phyloP scores from a whole-genome alignment of 2,329 filamentous ascomycete species.

The Colletotrichum nymphaeae region DNA sequence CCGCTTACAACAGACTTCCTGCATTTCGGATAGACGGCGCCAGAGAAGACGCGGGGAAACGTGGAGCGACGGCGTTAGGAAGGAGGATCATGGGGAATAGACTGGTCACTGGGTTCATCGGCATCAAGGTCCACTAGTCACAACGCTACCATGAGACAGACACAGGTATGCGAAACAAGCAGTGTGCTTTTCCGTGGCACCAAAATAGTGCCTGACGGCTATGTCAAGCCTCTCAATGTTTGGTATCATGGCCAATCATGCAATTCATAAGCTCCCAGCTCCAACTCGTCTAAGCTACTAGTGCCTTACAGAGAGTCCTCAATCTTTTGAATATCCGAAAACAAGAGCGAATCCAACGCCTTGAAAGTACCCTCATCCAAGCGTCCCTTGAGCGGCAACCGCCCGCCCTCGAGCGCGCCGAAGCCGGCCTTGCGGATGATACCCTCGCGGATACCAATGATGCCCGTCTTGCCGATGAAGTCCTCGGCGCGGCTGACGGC shows the following conservation, averaged over 20 bases:
- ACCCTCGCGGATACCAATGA: constrained; percentile 74
- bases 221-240: neutral
- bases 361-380: constrained; percentile 63
- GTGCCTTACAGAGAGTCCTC: constrained; percentile 26
- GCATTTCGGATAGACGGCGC: too few species aligned
- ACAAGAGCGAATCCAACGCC: constrained; percentile 27
- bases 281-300: neutral
- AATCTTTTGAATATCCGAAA: constrained; percentile 35
- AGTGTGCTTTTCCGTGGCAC: neutral
- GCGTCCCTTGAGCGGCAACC: constrained; percentile 68
- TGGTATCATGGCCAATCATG: constrained; percentile 4
- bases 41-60: too few species aligned
- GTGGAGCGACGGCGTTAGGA: fast-evolving
- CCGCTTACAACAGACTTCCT: fast-evolving
- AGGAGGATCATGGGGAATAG: too few species aligned
- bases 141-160: neutral
- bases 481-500: constrained; percentile 71
- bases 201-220: neutral
- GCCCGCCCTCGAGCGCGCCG: constrained; percentile 67
- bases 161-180: neutral
- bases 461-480: constrained; percentile 69
- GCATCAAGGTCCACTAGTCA: neutral
- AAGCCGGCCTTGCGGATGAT: constrained; percentile 66
- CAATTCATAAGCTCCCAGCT: constrained; percentile 2
- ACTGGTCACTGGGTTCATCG: too few species aligned